Conservation (phyloP, 805 yeast species). For the Saccharomycopsis sp. region DNA sequence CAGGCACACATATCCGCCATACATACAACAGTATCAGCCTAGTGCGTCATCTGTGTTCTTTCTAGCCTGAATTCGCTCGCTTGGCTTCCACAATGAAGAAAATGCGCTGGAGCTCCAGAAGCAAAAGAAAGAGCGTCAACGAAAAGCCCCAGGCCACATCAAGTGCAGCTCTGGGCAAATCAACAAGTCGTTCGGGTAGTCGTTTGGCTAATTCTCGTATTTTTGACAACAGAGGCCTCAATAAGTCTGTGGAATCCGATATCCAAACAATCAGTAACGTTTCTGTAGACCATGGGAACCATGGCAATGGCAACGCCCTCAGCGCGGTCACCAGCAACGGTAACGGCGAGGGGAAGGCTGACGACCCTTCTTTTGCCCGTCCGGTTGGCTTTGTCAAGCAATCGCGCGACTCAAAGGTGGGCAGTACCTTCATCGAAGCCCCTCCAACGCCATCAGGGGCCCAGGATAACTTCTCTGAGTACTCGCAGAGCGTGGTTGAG, state of each 20-base stretch:
- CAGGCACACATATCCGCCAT: too few species aligned
- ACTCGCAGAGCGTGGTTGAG: slow-evolving; percentile 4
- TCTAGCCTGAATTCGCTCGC: not conserved
- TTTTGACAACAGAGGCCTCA: slow-evolving; percentile 5
- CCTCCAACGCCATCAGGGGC: not conserved
- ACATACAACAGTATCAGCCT: too few species aligned
- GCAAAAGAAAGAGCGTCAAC: slow-evolving; percentile 19
- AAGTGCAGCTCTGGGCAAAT: not conserved
- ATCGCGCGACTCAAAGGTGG: slow-evolving; percentile 11
- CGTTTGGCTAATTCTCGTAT: slow-evolving; percentile 10
- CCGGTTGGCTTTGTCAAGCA: not conserved
- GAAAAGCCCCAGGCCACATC: slow-evolving; percentile 6
- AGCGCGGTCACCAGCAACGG: not conserved
- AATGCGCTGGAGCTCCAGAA: slow-evolving; percentile 15
- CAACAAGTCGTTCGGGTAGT: slow-evolving; percentile 10
- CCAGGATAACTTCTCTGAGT: slow-evolving; percentile 14
- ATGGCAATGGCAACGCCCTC: not conserved
- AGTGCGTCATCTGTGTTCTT: too few species aligned
- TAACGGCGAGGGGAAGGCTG: not conserved
- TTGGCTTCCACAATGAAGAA: slow-evolving; percentile 17
- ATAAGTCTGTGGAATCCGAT: slow-evolving; percentile 3
- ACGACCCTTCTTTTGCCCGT: not conserved
- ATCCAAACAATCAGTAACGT: not conserved
- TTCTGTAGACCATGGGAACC: not conserved
- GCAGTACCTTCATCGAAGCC: slow-evolving; percentile 10